A percentile compares a stretch with the other conserved stretches of the same genome.
These are phyloP conservation scores for Boechera divaricarpa DNA, from an alignment of 345 rosid species.

Conservation along the genomic window DNA sequence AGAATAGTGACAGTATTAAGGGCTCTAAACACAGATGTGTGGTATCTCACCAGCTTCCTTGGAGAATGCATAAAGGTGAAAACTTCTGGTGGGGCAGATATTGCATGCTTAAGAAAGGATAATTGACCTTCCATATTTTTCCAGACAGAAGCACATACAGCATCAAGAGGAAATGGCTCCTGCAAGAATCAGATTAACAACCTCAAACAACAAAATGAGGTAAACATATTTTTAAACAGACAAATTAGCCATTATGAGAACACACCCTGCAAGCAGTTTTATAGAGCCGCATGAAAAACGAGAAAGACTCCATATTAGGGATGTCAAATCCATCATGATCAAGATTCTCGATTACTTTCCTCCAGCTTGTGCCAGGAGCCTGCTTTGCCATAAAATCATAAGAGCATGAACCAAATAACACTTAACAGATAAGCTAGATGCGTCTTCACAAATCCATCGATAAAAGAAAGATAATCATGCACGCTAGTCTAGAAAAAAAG, in stretches of 20 bases:
- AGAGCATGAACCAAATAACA: conserved; percentile 6
- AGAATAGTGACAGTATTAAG: conserved; percentile 26
- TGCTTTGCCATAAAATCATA: conserved; percentile 41
- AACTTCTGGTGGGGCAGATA: conserved; percentile 78
- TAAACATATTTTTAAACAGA: conserved; percentile 10
- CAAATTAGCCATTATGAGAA: conserved; percentile 30
- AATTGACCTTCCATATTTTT: conserved; percentile 86
- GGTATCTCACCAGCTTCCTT: conserved; percentile 78
- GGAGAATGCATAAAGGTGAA: conserved; percentile 85
- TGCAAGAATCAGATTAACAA: conserved; percentile 46
- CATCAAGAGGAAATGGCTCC: conserved; percentile 94
- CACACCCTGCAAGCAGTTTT: conserved; percentile 83
- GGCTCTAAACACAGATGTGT: conserved; percentile 22
- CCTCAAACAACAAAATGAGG: conserved; percentile 14
- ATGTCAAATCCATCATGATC: conserved; percentile 88
- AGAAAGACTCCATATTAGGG: conserved; percentile 84
- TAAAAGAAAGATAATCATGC: conserved; percentile 7
- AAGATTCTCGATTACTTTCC: conserved; percentile 70
- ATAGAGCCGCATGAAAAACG: conserved; percentile 79
- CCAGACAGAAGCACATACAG: conserved; percentile 83
- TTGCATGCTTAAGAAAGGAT: conserved; percentile 86
- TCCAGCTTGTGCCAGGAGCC: conserved; percentile 93
- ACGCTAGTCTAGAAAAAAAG: not conserved
- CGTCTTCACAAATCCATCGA: not conserved
- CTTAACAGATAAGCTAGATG: conserved; percentile 2